Evolutionary conservation across 441 rosid species (phyloP), one percentile per base, ranked within the genome.

Genomic region (Bocquillonia castaneifolia): DNA sequence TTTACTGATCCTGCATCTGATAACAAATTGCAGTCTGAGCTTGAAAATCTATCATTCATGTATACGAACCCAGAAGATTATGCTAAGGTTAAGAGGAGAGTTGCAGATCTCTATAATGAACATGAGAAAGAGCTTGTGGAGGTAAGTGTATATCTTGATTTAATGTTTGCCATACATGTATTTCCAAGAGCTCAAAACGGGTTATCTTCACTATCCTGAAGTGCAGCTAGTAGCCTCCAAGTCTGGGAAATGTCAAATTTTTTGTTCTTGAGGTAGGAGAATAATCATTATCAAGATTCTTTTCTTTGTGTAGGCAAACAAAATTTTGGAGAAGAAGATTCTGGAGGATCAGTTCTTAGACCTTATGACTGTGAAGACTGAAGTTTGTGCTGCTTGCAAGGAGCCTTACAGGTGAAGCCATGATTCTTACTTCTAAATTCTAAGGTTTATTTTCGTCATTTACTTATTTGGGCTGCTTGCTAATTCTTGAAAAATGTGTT

Each of bases 11-110:
- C 10, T 31, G 22, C 29, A 32, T 22, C 9, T 56, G 20, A 69
- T 69, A 47, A 71, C 66, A 17, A 45, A 28, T 76, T 88, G 85
- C 89, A 94, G 99, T 81, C 94, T 60, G 99, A 94, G 83, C 93
- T 94, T 79, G 99, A 94, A 81, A 91, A 94, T 62, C 79, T 94
- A 20, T 87, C 97, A 72, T 94, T 94, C 77, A 89, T 94, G 97
- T 91, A 91, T 78, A 87, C 91, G 64, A 90, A 82, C 70, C 82
- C 97, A 39, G 97, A 88, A 82, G 92, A 93, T 79, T 91, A 84
- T 82, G 90, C 86, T 40, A 86, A 84, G 74, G 82, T 86, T 80
- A 88, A 83, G 79, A 82, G 88, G 79, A 85, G 92, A 80, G 84
- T 89, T 52, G 84, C 93, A 22, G 96, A 89, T 71, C 93, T 91